Evolutionary conservation across 2,329 filamentous ascomycete species (phyloP).

Genomic region (Colletotrichum caudatum): DNA sequence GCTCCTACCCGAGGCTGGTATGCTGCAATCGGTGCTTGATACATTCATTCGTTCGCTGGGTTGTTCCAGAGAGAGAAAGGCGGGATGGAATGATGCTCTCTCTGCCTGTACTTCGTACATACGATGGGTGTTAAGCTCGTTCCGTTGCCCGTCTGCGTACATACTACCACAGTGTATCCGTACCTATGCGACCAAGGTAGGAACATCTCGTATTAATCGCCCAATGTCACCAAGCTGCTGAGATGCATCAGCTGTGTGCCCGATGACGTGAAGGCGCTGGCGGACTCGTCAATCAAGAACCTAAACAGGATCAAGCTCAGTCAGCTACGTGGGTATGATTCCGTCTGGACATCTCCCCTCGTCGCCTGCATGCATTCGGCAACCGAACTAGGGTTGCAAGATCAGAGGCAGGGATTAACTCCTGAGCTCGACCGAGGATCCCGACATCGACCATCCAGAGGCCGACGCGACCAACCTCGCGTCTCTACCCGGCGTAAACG

Average conservation of each 20-base stretch:
- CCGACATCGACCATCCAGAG: constrained; percentile 17
- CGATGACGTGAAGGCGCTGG: background rate
- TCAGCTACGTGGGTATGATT: background rate
- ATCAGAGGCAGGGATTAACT: constrained; percentile 22
- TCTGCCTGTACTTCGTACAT: background rate
- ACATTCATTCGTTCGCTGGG: background rate
- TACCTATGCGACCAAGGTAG: background rate
- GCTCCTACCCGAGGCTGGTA: constrained; percentile 14
- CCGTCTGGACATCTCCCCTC: constrained; percentile 9
- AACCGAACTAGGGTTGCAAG: constrained; percentile 10
- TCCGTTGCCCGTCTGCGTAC: constrained; percentile 8
- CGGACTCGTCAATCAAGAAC: constrained; percentile 28
- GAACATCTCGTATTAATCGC: background rate
- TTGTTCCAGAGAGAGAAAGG: background rate
- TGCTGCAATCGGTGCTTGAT: background rate
- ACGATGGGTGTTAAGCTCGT: background rate
- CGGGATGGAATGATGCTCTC: background rate
- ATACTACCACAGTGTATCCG: background rate
- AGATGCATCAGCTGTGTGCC: constrained; percentile 14
- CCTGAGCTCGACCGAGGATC: constrained; percentile 35
- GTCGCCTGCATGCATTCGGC: constrained; percentile 12
- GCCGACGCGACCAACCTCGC: constrained; percentile 4
- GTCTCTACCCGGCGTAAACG: background rate
- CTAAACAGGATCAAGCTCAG: constrained; percentile 16
- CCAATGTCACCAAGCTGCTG: constrained; percentile 7